phyloP scores from a whole-genome alignment of 495 filamentous ascomycete species.

The Opeltia flavorubescens region DNA sequence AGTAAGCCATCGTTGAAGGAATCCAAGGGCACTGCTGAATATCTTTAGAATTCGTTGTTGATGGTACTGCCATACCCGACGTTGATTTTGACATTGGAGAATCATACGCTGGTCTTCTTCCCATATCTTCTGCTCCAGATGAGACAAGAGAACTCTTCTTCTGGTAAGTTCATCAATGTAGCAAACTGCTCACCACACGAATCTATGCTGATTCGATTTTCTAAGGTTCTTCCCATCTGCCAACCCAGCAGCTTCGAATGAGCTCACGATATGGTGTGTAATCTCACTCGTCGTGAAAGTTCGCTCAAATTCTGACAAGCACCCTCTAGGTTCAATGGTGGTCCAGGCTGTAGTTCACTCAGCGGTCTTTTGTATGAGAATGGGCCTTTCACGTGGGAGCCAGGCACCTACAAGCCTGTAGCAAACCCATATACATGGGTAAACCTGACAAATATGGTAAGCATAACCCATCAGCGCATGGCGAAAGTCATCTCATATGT shows the following conservation, averaged over 20 bases:
- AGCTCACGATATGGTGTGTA: slow-evolving; percentile 48
- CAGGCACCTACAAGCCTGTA: slow-evolving; percentile 41
- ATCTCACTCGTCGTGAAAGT: too few relatives aligned
- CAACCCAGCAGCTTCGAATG: slow-evolving; percentile 36
- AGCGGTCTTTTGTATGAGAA: slow-evolving; percentile 55
- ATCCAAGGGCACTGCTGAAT: neutral
- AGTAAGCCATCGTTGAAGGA: neutral
- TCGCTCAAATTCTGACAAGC: neutral
- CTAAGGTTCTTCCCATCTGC: slow-evolving; percentile 47
- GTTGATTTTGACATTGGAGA: slow-evolving; percentile 64
- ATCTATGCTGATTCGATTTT: slow-evolving; percentile 25
- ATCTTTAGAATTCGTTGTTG: slow-evolving; percentile 43
- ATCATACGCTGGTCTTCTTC: slow-evolving; percentile 59
- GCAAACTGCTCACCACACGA: neutral
- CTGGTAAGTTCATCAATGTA: slow-evolving; percentile 33
- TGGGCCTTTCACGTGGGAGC: slow-evolving; percentile 48
- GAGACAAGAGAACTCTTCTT: slow-evolving; percentile 37
- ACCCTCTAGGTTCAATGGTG: slow-evolving; percentile 41
- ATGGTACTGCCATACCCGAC: slow-evolving; percentile 49
- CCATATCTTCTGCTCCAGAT: slow-evolving; percentile 37
- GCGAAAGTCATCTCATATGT: too few relatives aligned
- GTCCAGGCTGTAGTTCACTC: slow-evolving; percentile 52
- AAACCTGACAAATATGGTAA: slow-evolving; percentile 48
- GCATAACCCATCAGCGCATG: slow-evolving; percentile 25
- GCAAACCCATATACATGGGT: slow-evolving; percentile 52